These are phyloP conservation scores for Aspergillus affinis DNA, from an alignment of 495 filamentous ascomycete species.

Conservation along the genomic window DNA sequence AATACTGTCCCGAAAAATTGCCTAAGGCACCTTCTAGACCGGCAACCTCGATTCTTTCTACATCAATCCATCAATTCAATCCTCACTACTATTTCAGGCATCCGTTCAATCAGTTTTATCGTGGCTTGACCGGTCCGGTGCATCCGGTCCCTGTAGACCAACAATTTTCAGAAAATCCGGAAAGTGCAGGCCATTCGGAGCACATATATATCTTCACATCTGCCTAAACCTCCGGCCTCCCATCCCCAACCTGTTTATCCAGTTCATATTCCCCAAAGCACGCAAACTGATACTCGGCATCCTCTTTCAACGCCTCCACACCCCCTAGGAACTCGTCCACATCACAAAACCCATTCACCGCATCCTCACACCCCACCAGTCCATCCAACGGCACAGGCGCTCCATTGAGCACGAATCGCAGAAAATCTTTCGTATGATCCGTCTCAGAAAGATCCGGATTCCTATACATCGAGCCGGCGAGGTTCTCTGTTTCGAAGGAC, in stretches of 20 bases:
- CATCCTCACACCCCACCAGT: conserved; percentile 26
- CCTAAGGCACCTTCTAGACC: too few relatives aligned
- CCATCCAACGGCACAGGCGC: conserved; percentile 30
- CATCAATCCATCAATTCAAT: too few relatives aligned
- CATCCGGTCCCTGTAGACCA: too few relatives aligned
- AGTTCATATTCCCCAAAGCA: conserved; percentile 31
- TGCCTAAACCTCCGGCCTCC: conserved; percentile 6
- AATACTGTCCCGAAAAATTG: too few relatives aligned
- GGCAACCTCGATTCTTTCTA: too few relatives aligned
- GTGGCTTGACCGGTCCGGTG: too few relatives aligned
- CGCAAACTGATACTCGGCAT: conserved; percentile 26
- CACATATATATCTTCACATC: too few relatives aligned
- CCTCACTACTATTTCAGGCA: too few relatives aligned
- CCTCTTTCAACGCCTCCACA: conserved; percentile 21
- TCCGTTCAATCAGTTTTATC: too few relatives aligned
- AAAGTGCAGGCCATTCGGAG: too few relatives aligned
- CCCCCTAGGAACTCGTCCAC: conserved; percentile 25
- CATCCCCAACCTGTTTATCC: conserved; percentile 32
- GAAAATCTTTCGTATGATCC: conserved; percentile 21
- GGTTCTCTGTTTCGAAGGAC: conserved; percentile 2
- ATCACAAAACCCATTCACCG: conserved; percentile 32
- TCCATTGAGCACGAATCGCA: conserved; percentile 35
- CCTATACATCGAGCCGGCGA: conserved; percentile 27
- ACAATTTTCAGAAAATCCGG: too few relatives aligned
- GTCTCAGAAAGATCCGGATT: conserved; percentile 22